Percentiles rank a stretch among this genome's conserved stretches.
phyloP scores from a whole-genome alignment of 2,329 filamentous ascomycete species.

The Monosporascus sp. region DNA sequence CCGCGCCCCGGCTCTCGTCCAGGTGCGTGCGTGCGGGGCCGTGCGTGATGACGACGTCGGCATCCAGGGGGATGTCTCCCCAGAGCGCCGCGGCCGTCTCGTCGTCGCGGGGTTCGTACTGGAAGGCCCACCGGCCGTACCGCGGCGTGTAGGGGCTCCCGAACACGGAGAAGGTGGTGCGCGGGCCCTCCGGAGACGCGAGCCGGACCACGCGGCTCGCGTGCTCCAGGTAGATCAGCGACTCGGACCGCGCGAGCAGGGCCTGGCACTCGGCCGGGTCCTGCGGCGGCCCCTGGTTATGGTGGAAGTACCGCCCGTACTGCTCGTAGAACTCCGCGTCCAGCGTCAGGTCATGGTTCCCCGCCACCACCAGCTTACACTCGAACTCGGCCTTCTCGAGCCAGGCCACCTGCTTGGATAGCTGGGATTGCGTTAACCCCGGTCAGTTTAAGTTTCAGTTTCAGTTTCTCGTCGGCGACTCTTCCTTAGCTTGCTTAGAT shows the following conservation, averaged over 20 bases:
- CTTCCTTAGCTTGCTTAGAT: too few relatives aligned
- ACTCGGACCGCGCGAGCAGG: conserved; percentile 45
- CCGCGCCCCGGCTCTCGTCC: conserved; percentile 40
- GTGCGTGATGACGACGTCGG: conserved; percentile 66
- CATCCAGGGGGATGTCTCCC: conserved; percentile 53
- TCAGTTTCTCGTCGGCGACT: too few relatives aligned
- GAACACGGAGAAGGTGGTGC: conserved; percentile 60
- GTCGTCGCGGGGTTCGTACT: conserved; percentile 39
- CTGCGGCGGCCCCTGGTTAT: conserved; percentile 41
- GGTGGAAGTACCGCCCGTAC: conserved; percentile 50
- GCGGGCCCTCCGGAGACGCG: conserved; percentile 46
- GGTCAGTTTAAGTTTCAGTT: neutral
- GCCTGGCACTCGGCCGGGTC: conserved; percentile 46
- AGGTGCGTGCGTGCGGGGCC: conserved; percentile 58
- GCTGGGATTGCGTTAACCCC: conserved; percentile 19
- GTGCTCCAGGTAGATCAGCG: conserved; percentile 58
- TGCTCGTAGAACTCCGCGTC: conserved; percentile 56
- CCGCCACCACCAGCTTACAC: conserved; percentile 64
- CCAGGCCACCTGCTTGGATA: conserved; percentile 60
- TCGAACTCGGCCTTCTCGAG: conserved; percentile 63
- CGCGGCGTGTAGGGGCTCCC: conserved; percentile 63
- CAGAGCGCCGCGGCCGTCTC: conserved; percentile 37
- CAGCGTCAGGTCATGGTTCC: conserved; percentile 71
- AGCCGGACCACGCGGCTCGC: conserved; percentile 48
- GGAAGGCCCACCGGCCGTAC: conserved; percentile 59